These are phyloP conservation scores for Bremia lactucae DNA, from an alignment of 352 stramenopile genomes.

Conservation along the genomic window DNA sequence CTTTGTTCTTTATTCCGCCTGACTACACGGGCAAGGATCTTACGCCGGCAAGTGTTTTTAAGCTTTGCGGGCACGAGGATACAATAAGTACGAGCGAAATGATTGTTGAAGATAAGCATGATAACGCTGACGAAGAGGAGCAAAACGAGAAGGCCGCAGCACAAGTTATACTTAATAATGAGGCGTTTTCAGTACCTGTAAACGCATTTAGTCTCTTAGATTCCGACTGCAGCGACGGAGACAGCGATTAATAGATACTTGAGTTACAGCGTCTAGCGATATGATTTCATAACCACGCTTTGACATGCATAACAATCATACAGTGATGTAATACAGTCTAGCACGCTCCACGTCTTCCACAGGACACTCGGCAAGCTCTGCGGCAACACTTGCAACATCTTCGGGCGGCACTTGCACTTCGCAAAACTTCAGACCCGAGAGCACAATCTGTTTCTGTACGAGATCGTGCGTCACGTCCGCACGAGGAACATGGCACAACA, in stretches of 20 bases:
- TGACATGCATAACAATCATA: constrained; percentile 7
- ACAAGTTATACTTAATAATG: constrained; percentile 1
- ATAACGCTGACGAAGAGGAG: constrained; percentile 12
- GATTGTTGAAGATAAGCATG: constrained; percentile 9
- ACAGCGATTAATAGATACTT: constrained; percentile 16
- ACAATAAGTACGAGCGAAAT: constrained; percentile 7
- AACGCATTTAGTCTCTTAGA: constrained; percentile 79
- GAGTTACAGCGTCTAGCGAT: background rate
- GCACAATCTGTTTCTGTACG: constrained; percentile 33
- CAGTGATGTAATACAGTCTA: constrained; percentile 50
- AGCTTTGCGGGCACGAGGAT: constrained; percentile 21
- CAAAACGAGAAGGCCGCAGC: constrained; percentile 12
- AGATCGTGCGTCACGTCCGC: constrained; percentile 55
- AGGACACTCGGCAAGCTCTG: constrained; percentile 38
- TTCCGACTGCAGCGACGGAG: constrained; percentile 79
- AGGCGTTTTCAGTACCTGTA: constrained; percentile 28
- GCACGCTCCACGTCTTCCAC: constrained; percentile 42
- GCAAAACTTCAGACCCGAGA: constrained; percentile 31
- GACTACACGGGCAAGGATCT: constrained; percentile 55
- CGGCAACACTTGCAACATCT: constrained; percentile 10
- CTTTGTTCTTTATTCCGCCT: constrained; percentile 70
- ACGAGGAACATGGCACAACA: constrained; percentile 66
- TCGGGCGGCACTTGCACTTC: constrained; percentile 20
- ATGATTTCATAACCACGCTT: too few species aligned
- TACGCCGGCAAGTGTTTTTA: constrained; percentile 25